Evolutionary conservation across 225 moss, liverwort and hornwort species (phyloP).

Genomic region (Thuidium tamariscinum): DNA sequence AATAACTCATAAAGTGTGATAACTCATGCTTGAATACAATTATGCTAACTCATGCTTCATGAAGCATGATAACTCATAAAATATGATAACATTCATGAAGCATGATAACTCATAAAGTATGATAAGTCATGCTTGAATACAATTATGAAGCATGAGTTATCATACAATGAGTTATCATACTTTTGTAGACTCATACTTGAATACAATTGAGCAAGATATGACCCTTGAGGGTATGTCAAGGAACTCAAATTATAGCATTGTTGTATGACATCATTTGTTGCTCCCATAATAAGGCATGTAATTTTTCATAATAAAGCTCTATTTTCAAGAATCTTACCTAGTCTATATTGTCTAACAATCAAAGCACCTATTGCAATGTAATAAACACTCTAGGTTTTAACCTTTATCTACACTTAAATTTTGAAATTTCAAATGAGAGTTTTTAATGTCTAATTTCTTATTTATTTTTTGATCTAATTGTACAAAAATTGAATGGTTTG

Average conservation of each 20-base stretch:
- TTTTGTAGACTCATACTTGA: background rate
- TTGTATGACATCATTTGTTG: background rate
- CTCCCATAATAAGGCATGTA: background rate
- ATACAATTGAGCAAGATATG: background rate
- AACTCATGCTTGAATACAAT: background rate
- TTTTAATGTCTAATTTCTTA: rapidly evolving
- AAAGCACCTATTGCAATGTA: too few relatives aligned
- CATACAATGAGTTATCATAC: too few relatives aligned
- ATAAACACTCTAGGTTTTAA: too few relatives aligned
- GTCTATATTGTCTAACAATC: background rate
- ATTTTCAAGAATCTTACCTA: background rate
- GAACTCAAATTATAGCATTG: background rate
- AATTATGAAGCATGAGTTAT: background rate
- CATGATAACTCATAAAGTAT: too few relatives aligned
- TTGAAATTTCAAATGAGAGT: too few relatives aligned
- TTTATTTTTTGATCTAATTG: background rate
- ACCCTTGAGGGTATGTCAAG: background rate
- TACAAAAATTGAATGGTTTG: too few relatives aligned
- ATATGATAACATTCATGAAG: too few relatives aligned
- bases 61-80: too few relatives aligned
- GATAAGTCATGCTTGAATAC: too few relatives aligned
- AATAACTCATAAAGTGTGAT: too few relatives aligned
- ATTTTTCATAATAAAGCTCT: background rate
- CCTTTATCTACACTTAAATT: rapidly evolving
- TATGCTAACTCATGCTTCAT: too few relatives aligned